Evolutionary conservation across 2,329 filamentous ascomycete genomes (phyloP).

Genomic region (Cryphonectria nitschkei): DNA sequence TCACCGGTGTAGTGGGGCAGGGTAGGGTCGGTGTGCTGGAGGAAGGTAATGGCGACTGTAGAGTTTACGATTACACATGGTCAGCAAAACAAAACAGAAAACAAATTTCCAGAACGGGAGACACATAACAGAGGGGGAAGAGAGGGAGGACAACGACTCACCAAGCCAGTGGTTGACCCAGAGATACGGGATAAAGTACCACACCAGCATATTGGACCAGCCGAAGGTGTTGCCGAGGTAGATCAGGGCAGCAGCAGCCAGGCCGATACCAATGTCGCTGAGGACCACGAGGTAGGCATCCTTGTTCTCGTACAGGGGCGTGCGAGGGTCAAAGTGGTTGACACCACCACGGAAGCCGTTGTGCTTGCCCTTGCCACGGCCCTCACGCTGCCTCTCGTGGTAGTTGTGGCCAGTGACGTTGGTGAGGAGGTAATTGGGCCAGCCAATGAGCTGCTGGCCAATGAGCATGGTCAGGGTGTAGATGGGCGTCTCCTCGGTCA

Average conservation of each 20-base stretch:
- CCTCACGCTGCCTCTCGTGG: constrained; percentile 89
- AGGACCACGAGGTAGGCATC: constrained; percentile 85
- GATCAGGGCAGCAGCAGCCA: constrained; percentile 65
- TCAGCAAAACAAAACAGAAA: constrained; percentile 5
- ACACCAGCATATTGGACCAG: constrained; percentile 84
- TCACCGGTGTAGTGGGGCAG: constrained; percentile 89
- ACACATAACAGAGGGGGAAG: background rate
- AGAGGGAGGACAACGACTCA: constrained; percentile 54
- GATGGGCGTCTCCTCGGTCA: constrained; percentile 93
- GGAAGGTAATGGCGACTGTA: constrained; percentile 93
- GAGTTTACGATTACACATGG: background rate
- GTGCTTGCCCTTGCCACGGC: constrained; percentile 87
- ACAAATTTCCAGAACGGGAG: background rate
- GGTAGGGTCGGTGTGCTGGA: constrained; percentile 94
- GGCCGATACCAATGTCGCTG: constrained; percentile 79
- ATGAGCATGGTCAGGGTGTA: constrained; percentile 75
- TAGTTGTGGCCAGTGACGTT: constrained; percentile 97
- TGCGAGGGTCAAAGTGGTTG: constrained; percentile 91
- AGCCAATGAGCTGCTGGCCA: constrained; percentile 86
- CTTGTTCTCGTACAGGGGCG: constrained; percentile 88
- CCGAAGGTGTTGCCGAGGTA: constrained; percentile 78
- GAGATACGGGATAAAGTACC: constrained; percentile 93
- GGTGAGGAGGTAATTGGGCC: constrained; percentile 87
- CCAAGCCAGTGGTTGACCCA: constrained; percentile 99
- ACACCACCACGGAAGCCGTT: constrained; percentile 82